Evolutionary conservation across 225 moss, liverwort and hornwort genomes (phyloP).

Genomic region (Climacium dendroides): DNA sequence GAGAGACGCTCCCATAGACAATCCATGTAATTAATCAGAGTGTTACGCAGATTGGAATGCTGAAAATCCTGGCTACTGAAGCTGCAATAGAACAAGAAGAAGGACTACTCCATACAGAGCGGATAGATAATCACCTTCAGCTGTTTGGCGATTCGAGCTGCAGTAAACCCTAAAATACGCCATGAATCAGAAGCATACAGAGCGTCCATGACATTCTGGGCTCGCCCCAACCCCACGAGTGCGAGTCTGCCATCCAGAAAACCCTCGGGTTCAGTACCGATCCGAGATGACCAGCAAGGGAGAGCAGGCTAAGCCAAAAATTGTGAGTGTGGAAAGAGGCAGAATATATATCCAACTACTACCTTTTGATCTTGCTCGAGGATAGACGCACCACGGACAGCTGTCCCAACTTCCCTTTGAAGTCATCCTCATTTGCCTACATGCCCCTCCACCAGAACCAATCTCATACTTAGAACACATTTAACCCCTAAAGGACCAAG

Average conservation of each 20-base stretch:
- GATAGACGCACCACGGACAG: constrained; percentile 42
- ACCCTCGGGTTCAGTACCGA: not conserved
- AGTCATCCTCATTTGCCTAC: constrained; percentile 57
- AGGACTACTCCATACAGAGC: not conserved
- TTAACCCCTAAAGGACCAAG: not conserved
- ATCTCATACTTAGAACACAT: not conserved
- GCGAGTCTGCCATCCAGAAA: constrained; percentile 27
- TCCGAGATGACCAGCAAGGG: not conserved
- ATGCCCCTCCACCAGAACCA: constrained; percentile 9
- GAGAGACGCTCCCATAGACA: not conserved
- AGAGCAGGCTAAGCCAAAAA: not conserved
- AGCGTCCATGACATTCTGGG: constrained; percentile 38
- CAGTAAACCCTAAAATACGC: constrained; percentile 50
- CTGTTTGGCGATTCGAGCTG: constrained; percentile 51
- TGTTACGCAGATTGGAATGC: not conserved
- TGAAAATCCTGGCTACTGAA: not conserved
- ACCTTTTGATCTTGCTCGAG: constrained; percentile 53
- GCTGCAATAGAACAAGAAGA: not conserved
- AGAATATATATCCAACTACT: not conserved
- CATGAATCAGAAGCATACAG: constrained; percentile 49
- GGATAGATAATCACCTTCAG: constrained; percentile 24
- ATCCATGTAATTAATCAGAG: not conserved
- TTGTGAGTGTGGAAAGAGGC: not conserved
- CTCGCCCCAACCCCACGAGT: constrained; percentile 50
- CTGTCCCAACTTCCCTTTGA: constrained; percentile 48